These are phyloP conservation scores for Dryadomyces sulphureus DNA, from an alignment of 2,329 filamentous ascomycete species.

Conservation along the genomic window DNA sequence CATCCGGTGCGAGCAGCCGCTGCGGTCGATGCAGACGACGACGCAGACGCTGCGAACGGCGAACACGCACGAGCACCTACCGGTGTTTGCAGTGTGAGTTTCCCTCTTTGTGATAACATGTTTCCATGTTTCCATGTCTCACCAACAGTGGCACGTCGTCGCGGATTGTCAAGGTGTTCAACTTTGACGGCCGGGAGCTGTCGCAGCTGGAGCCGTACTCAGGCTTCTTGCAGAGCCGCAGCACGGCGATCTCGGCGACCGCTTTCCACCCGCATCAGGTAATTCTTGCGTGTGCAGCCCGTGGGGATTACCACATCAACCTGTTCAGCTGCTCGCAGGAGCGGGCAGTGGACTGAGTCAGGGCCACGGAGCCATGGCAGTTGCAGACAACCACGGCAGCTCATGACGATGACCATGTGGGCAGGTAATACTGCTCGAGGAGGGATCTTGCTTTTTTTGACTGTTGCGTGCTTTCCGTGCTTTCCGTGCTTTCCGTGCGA, in stretches of 20 bases:
- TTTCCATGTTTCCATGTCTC: neutral
- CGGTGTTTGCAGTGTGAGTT: constrained; percentile 84
- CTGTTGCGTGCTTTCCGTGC: too few relatives aligned
- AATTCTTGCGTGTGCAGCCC: constrained; percentile 73
- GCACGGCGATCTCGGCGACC: constrained; percentile 71
- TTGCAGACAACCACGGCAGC: too few relatives aligned
- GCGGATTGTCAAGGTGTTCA: constrained; percentile 84
- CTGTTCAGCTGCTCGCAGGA: constrained; percentile 50
- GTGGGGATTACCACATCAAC: constrained; percentile 82
- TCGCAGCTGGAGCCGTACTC: constrained; percentile 82
- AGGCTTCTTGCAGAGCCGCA: constrained; percentile 68
- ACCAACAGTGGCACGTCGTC: constrained; percentile 55
- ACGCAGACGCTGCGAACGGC: constrained; percentile 68
- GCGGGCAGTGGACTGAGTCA: constrained; percentile 4
- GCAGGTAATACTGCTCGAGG: too few relatives aligned
- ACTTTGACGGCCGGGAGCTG: constrained; percentile 65
- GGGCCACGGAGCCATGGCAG: too few relatives aligned
- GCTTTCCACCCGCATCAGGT: constrained; percentile 93
- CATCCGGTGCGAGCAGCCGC: constrained; percentile 67
- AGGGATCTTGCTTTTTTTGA: too few relatives aligned
- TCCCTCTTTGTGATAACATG: neutral
- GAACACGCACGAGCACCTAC: constrained; percentile 89
- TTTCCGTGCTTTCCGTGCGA: too few relatives aligned
- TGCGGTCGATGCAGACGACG: constrained; percentile 61
- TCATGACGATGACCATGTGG: too few relatives aligned